Base-by-base conservation (phyloP, 176 grass and related monocot genomes). In the Carex parvula region DNA sequence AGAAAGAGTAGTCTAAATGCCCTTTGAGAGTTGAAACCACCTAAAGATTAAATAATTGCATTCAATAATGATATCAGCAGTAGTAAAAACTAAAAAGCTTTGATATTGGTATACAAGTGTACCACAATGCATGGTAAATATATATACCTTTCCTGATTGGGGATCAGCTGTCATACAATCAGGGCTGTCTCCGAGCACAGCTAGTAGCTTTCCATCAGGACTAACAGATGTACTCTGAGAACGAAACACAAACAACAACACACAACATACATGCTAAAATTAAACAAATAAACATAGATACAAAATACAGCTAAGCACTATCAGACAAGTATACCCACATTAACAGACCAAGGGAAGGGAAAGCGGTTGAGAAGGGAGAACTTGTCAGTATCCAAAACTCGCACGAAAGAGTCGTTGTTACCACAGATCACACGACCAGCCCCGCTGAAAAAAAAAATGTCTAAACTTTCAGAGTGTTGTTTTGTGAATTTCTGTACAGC, bases 1-100 rank as follows among this genome's bases (percentile, higher is more conserved):
- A 62, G 84, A 93, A 98, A 14, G 93, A 95, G 90, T 95, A 92
- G 77, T 98, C 93, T 63, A 35, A n/a, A 83, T 98, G 93, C 0
- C 92, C 91, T 1, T 84, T 54, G 15, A 93, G 89, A 14, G 81
- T 88, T 20, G 84, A 85, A 44, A 89, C 84, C 11, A 89, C 88
- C 91, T 97, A 37, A 1, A 85, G 29, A 60, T 83, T 48, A 60
- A 32, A 79, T 2, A 48, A 13, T 84, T 33, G 26, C 4, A 84
- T 67, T 20, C 20, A 70, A 30, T 12, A 84, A 30, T 33, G 35
- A 82, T 22, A 52, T 8, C 2, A 82, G 29, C 21, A 41, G 78
- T 46, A 53, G 18, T 42, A 12, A 41, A n/a, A n/a, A n/a, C n/a
- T n/a, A n/a, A n/a, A 11, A 61, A 21, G 32, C 3, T n/a, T 8